Conservation (phyloP, 495 filamentous ascomycete species). For the Penicillium desertorum region DNA sequence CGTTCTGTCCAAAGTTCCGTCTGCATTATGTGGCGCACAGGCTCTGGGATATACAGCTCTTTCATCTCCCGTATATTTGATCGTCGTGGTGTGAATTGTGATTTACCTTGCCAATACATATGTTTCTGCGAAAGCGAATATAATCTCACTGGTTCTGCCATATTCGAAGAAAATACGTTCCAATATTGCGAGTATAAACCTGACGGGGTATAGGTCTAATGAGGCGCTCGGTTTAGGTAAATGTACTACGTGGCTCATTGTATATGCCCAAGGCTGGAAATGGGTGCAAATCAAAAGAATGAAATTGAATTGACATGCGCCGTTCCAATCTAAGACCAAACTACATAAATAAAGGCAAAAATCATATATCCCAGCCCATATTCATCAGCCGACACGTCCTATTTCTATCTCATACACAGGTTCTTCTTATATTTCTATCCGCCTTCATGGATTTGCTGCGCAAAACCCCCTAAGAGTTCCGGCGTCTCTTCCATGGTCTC, state of each 20-base stretch:
- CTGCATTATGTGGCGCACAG: constrained; percentile 9
- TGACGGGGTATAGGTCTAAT: too few relatives aligned
- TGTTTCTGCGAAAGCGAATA: not conserved
- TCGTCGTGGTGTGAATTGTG: not conserved
- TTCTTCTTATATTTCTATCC: not conserved
- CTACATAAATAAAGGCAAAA: not conserved
- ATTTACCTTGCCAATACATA: constrained; percentile 5
- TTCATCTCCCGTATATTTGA: not conserved
- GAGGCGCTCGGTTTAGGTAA: not conserved
- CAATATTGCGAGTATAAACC: too few relatives aligned
- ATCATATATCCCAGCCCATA: not conserved
- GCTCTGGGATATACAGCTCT: not conserved
- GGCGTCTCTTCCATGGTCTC: not conserved
- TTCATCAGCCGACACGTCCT: not conserved
- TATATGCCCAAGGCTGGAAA: not conserved
- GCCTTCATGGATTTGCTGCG: not conserved
- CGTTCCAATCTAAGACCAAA: not conserved
- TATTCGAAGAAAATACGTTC: not conserved
- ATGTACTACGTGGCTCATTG: not conserved
- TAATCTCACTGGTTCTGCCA: not conserved
- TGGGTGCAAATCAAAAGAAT: not conserved
- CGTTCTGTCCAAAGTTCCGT: not conserved
- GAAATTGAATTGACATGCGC: not conserved
- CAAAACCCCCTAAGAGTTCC: not conserved
- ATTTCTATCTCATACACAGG: not conserved